Evolutionary conservation across 129 eudicot genomes (phyloP), one percentile per base, ranked within the genome.

Genomic region (Centella asiatica): DNA sequence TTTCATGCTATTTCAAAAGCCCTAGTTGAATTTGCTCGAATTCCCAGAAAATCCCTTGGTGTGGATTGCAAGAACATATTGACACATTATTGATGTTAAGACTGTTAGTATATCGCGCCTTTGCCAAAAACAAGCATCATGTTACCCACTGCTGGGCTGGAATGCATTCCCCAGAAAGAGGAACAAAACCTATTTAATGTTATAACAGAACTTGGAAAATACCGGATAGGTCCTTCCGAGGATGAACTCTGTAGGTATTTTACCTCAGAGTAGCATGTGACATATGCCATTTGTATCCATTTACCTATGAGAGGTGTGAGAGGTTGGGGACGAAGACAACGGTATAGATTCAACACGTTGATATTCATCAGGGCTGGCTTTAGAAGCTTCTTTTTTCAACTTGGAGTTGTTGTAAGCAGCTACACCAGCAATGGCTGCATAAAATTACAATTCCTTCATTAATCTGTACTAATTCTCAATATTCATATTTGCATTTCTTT

Each of bases 351-450:
- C 60, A n/a, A 57, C 68, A 2, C 56, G 46, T 4, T 69, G 76
- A 10, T 70, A 46, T 62, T 55, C 78, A 9, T 71, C 83, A 20
- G 83, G 55, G 64, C 72, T 77, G 57, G 42, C 80, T 62, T 63
- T 75, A 72, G 81, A 47, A 55, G 82, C 84, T 78, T 84, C 96
- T 69, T 78, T 92, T 74, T 80, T 82, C 81, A 87, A 69, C 79
- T 92, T 92, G 81, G 76, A 79, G 73, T 92, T 92, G 57, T 92
- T 87, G 73, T 92, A 92, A 24, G 95, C 94, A 26, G 88, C 99
- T 57, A 92, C 99, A 20, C 99, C 99, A n/a, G 78, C 79, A 64
- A 92, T 87, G 34, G 99, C 99, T 92, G 95, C 92, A 84, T 58
- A 66, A 51, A 33, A 68, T 18, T 56, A 27, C 33, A 62, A 9